Base-by-base conservation (phyloP, 306 rosid species). In the Rubus idaeus region DNA sequence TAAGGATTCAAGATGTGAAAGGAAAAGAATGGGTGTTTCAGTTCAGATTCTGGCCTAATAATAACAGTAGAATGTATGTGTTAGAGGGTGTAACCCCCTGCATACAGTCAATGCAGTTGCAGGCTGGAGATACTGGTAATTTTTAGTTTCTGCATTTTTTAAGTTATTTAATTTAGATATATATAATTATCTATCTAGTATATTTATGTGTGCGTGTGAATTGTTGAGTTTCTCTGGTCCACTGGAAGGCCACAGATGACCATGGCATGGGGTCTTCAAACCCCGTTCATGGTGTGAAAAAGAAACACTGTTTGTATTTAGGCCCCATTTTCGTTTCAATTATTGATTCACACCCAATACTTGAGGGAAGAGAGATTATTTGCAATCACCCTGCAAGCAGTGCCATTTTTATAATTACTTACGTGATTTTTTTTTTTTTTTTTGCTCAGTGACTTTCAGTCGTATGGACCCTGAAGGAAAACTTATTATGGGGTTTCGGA, bases 31-130 rank as follows among this genome's bases (percentile, higher is more conserved):
- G 99, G 99, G 88, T 95, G 68, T 95, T 95, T 80, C 99, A 95
- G 78, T 95, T 95, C 88, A 90, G 99, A 85, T 95, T 95, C 87
- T 95, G 99, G 99, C 99, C 99, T n/a, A 95, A 95, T 77, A 95
- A 95, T 79, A 95, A 95, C 86, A 95, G 99, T 88, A 92, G 99
- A 84, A 95, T 95, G 99, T 95, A 95, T 73, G 99, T 95, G 81
- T 87, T 95, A 82, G 99, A 95, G 86, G 99, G 99, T 12, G 97
- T 95, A 66, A 95, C 99, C 17, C 97, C 99, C 42, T 95, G 99
- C 88, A 95, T 95, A 75, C 99, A 95, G 86, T 95, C 99, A 57
- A 95, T 95, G 99, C 99, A 92, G 89, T 86, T 95, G 88, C 99
- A 95, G 83, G 99, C 99, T 76, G 99, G 99, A 78, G 99, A 95